Evolutionary conservation across 2,329 filamentous ascomycete species (phyloP).

Genomic region (Penicillium sp.): DNA sequence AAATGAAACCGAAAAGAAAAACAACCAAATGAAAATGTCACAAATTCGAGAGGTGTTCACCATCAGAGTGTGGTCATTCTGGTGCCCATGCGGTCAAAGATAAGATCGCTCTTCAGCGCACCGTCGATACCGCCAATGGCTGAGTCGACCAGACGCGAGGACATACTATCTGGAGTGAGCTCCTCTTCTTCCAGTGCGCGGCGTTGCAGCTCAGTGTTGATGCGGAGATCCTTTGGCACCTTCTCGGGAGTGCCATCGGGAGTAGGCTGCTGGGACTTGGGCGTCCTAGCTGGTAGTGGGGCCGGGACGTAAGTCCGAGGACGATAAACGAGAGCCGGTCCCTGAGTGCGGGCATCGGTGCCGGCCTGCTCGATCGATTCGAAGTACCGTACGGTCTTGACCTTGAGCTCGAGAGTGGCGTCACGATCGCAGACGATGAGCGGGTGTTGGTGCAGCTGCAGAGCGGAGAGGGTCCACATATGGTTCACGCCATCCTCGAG

Average conservation of each 20-base stretch:
- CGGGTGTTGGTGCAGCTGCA: conserved; percentile 77
- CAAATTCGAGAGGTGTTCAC: not conserved
- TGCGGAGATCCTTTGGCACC: conserved; percentile 42
- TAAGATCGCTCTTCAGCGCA: conserved; percentile 40
- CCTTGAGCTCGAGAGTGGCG: conserved; percentile 67
- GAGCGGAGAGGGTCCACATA: conserved; percentile 82
- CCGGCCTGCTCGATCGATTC: conserved; percentile 68
- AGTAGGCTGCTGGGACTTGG: conserved; percentile 22
- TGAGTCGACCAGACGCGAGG: conserved; percentile 46
- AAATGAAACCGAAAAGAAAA: not conserved
- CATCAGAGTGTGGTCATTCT: conserved; percentile 31
- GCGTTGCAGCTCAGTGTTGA: conserved; percentile 43
- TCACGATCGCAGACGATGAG: conserved; percentile 84
- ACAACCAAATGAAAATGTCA: conserved; percentile 1
- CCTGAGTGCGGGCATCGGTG: conserved; percentile 44
- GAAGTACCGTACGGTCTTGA: conserved; percentile 73
- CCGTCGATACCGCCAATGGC: conserved; percentile 43
- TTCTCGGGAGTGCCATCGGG: conserved; percentile 30
- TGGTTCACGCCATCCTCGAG: conserved; percentile 81
- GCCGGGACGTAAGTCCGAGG: conserved; percentile 37
- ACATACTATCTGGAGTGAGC: conserved; percentile 50
- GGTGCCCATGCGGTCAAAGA: conserved; percentile 45
- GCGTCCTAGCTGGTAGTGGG: conserved; percentile 24
- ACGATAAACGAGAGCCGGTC: conserved; percentile 42
- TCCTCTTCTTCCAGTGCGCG: conserved; percentile 41